Conservation (phyloP, 2,329 filamentous ascomycete genomes). For the Colletotrichum sansevieriae region DNA sequence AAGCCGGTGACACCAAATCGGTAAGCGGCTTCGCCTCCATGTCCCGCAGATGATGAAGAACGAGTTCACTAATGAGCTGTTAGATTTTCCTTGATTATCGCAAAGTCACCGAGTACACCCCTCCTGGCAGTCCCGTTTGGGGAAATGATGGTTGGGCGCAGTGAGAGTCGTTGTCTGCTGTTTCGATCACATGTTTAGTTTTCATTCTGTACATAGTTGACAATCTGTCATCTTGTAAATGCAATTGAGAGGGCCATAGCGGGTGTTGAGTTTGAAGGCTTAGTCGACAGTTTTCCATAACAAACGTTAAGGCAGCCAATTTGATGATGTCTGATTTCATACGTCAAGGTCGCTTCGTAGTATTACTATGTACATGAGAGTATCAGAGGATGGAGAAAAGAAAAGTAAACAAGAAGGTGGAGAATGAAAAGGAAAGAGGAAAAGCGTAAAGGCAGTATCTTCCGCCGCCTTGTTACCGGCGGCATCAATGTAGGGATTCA, state of each 20-base stretch:
- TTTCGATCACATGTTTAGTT: neutral
- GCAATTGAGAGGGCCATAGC: neutral
- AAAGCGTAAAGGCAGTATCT: too few species aligned
- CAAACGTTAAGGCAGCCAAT: too few species aligned
- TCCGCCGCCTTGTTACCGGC: too few species aligned
- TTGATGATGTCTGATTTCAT: too few species aligned
- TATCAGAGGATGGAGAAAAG: too few species aligned
- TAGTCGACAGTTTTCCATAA: too few species aligned
- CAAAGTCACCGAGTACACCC: constrained; percentile 46
- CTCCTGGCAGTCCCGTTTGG: constrained; percentile 45
- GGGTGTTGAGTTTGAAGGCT: neutral
- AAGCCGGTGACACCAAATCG: constrained; percentile 43
- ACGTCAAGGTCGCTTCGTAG: too few species aligned
- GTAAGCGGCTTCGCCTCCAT: constrained; percentile 12
- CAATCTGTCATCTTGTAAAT: neutral
- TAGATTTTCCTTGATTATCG: constrained; percentile 47
- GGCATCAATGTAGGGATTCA: neutral
- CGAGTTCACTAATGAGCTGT: neutral
- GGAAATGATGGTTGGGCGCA: constrained; percentile 41
- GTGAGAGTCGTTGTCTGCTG: neutral
- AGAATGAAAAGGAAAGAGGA: too few species aligned
- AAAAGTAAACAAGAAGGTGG: too few species aligned
- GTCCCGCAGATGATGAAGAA: fast-evolving
- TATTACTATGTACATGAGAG: too few species aligned
- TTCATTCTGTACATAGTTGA: constrained; percentile 25